Conservation (phyloP, 2,329 filamentous ascomycete species). For the Spiromastix sp. region DNA sequence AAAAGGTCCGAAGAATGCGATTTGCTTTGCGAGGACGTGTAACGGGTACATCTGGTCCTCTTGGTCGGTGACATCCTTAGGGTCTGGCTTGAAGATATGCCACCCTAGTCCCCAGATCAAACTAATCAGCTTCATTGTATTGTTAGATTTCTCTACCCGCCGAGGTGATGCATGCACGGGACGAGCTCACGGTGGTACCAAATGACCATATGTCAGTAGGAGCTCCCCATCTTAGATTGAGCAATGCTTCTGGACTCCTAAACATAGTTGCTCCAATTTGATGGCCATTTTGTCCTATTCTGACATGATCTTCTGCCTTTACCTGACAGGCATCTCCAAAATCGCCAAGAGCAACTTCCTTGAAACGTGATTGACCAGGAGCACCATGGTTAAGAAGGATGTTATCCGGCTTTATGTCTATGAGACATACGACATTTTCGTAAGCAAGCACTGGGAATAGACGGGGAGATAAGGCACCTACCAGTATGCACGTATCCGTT, state of each 20-base stretch:
- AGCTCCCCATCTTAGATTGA: conserved; percentile 14
- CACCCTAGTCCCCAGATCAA: conserved; percentile 13
- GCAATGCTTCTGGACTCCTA: conserved; percentile 17
- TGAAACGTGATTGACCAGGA: conserved; percentile 9
- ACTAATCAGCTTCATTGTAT: conserved; percentile 9
- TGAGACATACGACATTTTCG: not conserved
- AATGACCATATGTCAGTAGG: conserved; percentile 14
- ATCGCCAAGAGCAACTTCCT: conserved; percentile 16
- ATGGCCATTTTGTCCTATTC: conserved; percentile 9
- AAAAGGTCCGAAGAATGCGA: conserved; percentile 13
- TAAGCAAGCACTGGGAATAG: not conserved
- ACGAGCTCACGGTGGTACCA: conserved; percentile 9
- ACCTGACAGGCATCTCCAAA: conserved; percentile 12
- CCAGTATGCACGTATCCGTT: conserved; percentile 15
- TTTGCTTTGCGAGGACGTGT: conserved; percentile 12
- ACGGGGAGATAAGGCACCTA: conserved; percentile 2
- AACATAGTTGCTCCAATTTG: conserved; percentile 15
- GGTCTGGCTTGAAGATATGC: conserved; percentile 12
- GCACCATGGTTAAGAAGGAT: conserved; percentile 15
- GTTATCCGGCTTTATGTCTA: conserved; percentile 18
- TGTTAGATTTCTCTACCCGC: not conserved
- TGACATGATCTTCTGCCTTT: conserved; percentile 8
- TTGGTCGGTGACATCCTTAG: conserved; percentile 8
- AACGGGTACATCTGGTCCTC: conserved; percentile 15
- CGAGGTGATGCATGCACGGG: not conserved